phyloP scores from a whole-genome alignment of 2,329 filamentous ascomycete genomes.

The Stachybotrys chartarum region DNA sequence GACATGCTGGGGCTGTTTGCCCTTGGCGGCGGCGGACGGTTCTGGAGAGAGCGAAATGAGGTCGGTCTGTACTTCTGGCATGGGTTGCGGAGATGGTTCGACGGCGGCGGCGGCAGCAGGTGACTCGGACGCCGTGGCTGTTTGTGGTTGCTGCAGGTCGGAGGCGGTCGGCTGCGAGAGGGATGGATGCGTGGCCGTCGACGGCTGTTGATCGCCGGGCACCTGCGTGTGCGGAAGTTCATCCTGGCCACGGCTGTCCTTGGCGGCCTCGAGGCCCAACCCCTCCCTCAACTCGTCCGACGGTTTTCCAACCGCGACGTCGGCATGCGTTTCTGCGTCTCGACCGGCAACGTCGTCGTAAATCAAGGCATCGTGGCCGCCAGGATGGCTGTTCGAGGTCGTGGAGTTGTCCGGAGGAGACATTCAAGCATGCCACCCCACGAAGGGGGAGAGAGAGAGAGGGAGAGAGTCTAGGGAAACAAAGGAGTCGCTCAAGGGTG shows the following conservation, averaged over 20 bases:
- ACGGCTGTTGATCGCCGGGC: not conserved
- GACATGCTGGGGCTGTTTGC: not conserved
- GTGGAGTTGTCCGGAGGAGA: slow-evolving; percentile 25
- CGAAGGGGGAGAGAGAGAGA: not conserved
- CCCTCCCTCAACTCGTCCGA: slow-evolving; percentile 6
- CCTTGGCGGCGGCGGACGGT: not conserved
- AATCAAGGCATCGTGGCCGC: slow-evolving; percentile 13
- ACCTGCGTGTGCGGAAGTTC: not conserved
- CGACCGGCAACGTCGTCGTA: too few species aligned
- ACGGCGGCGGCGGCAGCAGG: too few species aligned
- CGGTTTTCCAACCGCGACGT: slow-evolving; percentile 14
- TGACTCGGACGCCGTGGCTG: too few species aligned
- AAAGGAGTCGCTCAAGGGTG: not conserved
- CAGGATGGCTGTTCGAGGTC: slow-evolving; percentile 17
- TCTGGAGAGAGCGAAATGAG: not conserved
- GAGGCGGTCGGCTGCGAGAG: too few species aligned
- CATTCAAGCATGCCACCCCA: slow-evolving; percentile 19
- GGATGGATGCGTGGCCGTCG: too few species aligned
- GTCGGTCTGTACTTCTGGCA: not conserved
- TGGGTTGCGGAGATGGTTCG: too few species aligned
- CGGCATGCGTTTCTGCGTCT: slow-evolving; percentile 11
- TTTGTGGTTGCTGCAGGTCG: not conserved
- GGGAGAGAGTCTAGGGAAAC: not conserved
- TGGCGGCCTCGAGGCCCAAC: not conserved
- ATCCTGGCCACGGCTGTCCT: not conserved